Evolutionary conservation across 345 rosid species (phyloP).

Genomic region (Syzygium aqueum): DNA sequence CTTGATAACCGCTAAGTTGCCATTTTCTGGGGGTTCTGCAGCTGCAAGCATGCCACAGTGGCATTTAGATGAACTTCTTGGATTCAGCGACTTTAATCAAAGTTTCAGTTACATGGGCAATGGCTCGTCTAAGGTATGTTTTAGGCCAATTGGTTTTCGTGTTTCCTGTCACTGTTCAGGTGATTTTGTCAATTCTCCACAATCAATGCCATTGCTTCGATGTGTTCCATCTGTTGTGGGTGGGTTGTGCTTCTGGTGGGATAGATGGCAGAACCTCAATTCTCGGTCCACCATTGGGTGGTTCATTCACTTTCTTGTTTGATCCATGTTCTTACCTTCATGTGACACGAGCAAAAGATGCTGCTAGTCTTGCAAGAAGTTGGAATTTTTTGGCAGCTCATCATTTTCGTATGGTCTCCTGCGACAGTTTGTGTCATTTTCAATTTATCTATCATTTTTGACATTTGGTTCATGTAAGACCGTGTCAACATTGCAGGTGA

Average conservation of each 20-base stretch:
- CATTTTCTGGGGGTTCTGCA: slow-evolving; percentile 57
- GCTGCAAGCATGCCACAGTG: slow-evolving; percentile 61
- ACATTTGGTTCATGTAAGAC: background rate
- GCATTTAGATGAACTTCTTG: slow-evolving; percentile 77
- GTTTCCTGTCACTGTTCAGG: background rate
- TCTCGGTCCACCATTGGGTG: background rate
- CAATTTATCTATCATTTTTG: background rate
- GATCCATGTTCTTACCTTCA: background rate
- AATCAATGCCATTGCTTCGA: background rate
- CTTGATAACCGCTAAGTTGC: slow-evolving; percentile 19
- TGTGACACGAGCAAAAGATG: background rate
- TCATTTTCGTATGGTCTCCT: background rate
- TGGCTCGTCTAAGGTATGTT: slow-evolving; percentile 74
- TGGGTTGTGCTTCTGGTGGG: background rate
- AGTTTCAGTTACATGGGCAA: slow-evolving; percentile 55
- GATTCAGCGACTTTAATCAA: slow-evolving; percentile 53
- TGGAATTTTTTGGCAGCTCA: background rate
- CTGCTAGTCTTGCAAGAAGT: background rate
- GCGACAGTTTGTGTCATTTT: background rate
- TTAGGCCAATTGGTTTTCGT: background rate
- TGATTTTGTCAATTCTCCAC: background rate
- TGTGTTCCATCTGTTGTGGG: background rate
- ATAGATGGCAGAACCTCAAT: background rate
- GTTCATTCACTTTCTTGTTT: background rate
- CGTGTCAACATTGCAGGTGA: background rate